phyloP scores from a whole-genome alignment of 176 grass and related monocot genomes.

The Rhynchospora tenuis region DNA sequence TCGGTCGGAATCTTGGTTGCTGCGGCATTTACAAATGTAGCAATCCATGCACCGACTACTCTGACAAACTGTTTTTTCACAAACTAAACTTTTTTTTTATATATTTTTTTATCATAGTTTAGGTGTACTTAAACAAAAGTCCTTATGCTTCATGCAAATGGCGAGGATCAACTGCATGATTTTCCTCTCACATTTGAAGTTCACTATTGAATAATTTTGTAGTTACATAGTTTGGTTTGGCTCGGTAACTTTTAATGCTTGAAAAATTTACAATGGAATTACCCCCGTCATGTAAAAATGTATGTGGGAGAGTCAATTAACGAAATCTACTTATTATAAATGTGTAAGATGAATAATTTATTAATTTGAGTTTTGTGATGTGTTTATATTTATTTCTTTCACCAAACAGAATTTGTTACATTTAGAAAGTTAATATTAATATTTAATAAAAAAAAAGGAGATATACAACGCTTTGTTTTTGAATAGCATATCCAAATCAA shows the following conservation, averaged over 20 bases:
- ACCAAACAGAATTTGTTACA: background rate
- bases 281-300: background rate
- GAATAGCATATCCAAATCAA: background rate
- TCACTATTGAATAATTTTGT: no score
- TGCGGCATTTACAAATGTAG: background rate
- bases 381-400: background rate
- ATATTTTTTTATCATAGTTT: no score
- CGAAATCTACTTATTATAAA: background rate
- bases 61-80: no score
- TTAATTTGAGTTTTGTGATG: background rate
- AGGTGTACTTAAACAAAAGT: no score
- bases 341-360: background rate
- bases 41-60: background rate
- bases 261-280: no score
- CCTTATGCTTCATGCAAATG: no score
- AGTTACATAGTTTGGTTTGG: no score
- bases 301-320: background rate
- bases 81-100: no score
- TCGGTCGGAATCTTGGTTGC: background rate
- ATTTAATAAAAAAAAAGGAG: background rate
- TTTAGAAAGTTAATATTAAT: background rate
- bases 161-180: no score
- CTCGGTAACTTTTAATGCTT: no score
- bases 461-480: background rate
- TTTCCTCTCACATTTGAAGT: no score